Percentiles rank a stretch among this genome's conserved stretches.
Evolutionary conservation across 2,329 filamentous ascomycete genomes (phyloP).

Genomic region (Rhynchosporium agropyri): DNA sequence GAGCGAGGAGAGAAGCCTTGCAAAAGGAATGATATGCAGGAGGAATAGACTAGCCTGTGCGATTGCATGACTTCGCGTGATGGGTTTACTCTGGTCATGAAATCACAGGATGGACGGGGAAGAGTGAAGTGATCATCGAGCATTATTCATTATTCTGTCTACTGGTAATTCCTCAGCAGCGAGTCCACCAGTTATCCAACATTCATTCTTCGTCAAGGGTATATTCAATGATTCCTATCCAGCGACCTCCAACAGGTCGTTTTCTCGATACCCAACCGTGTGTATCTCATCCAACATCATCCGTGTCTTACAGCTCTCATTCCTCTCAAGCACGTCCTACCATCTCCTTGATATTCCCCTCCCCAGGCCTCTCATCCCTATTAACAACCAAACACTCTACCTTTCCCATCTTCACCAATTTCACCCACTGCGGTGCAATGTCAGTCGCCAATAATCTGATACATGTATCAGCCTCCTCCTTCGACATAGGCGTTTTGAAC

Average conservation of each 20-base stretch:
- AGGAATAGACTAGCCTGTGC: too few relatives aligned
- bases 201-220: slow-evolving; percentile 5
- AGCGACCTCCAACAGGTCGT: too few relatives aligned
- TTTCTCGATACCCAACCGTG: too few relatives aligned
- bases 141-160: slow-evolving; percentile 18
- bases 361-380: slow-evolving; percentile 37
- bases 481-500: slow-evolving; percentile 51
- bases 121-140: slow-evolving; percentile 23
- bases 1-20: too few relatives aligned
- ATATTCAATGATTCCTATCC: slow-evolving; percentile 5
- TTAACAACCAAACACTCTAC: slow-evolving; percentile 51
- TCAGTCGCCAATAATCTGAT: slow-evolving; percentile 51
- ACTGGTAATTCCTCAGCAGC: not conserved
- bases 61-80: too few relatives aligned
- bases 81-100: slow-evolving; percentile 15
- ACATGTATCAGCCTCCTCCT: slow-evolving; percentile 50
- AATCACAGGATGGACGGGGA: slow-evolving; percentile 17
- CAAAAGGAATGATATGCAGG: too few relatives aligned
- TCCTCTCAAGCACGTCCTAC: slow-evolving; percentile 26
- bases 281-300: too few relatives aligned
- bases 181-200: slow-evolving; percentile 17
- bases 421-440: slow-evolving; percentile 54
- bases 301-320: too few relatives aligned
- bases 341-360: slow-evolving; percentile 36
- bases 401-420: slow-evolving; percentile 49